Percentiles rank a stretch among this genome's conserved stretches.
These are phyloP conservation scores for Phytophthora lateralis DNA, from an alignment of 352 stramenopile species.

Conservation along the genomic window DNA sequence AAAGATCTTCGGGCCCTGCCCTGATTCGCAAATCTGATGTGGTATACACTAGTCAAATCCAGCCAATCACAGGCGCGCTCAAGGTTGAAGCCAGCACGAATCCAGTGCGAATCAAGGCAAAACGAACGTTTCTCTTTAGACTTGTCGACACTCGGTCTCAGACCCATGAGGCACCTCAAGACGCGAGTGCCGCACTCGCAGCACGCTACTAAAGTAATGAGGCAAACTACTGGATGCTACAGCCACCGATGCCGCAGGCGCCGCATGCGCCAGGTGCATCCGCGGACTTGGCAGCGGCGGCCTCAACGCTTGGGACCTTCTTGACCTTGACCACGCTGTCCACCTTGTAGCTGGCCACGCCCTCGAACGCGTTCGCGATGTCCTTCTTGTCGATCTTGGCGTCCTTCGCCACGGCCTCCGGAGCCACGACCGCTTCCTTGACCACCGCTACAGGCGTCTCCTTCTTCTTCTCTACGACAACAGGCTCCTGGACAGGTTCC, in stretches of 20 bases:
- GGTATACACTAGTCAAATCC: constrained; percentile 6
- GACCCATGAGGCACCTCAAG: constrained; percentile 1
- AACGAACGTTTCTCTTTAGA: constrained; percentile 15
- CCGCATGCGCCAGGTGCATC: constrained; percentile 32
- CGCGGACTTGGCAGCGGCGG: constrained; percentile 19
- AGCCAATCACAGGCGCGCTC: constrained; percentile 18
- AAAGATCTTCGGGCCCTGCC: constrained; percentile 27
- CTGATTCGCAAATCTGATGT: constrained; percentile 21
- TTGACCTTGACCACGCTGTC: constrained; percentile 39
- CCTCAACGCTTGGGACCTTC: constrained; percentile 29
- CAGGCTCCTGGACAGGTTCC: constrained; percentile 16
- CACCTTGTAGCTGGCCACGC: constrained; percentile 43
- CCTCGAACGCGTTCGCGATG: constrained; percentile 40
- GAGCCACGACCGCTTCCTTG: constrained; percentile 27
- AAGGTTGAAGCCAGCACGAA: constrained; percentile 18
- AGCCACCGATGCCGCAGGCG: constrained; percentile 34
- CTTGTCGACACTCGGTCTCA: neutral
- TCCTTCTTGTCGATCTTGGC: constrained; percentile 33
- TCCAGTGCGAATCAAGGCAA: constrained; percentile 6
- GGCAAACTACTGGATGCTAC: constrained; percentile 38
- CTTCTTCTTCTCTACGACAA: constrained; percentile 15
- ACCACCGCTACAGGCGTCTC: constrained; percentile 13
- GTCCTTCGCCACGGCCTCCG: constrained; percentile 21
- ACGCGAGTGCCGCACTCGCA: neutral
- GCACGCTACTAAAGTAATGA: constrained; percentile 20